phyloP scores from a whole-genome alignment of 129 eudicot species.

The Helichrysum umbraculigerum region DNA sequence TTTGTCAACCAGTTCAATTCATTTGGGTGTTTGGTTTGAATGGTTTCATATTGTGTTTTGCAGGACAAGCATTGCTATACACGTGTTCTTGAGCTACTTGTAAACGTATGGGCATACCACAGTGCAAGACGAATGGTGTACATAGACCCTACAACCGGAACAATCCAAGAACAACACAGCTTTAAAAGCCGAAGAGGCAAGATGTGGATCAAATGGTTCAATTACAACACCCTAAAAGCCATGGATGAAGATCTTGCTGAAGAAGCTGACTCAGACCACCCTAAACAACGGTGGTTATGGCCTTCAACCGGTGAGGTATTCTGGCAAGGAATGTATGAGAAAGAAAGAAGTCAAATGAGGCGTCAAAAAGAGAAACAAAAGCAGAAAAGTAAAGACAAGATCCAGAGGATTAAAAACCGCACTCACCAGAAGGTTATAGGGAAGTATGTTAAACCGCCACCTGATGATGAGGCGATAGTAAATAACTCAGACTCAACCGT shows the following conservation, averaged over 20 bases:
- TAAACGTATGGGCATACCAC: slow-evolving; percentile 97
- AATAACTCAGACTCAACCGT: slow-evolving; percentile 32
- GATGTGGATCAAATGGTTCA: slow-evolving; percentile 96
- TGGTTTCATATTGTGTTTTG: not conserved
- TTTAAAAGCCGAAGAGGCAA: slow-evolving; percentile 75
- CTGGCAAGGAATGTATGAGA: slow-evolving; percentile 88
- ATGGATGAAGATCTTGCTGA: slow-evolving; percentile 98
- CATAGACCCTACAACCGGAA: slow-evolving; percentile 65
- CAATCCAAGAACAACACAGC: slow-evolving; percentile 75
- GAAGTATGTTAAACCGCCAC: slow-evolving; percentile 78
- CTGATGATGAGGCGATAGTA: slow-evolving; percentile 31
- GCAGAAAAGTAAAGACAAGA: slow-evolving; percentile 74
- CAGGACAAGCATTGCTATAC: slow-evolving; percentile 98
- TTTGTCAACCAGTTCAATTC: not conserved
- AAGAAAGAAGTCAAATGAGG: slow-evolving; percentile 61
- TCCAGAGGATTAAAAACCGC: slow-evolving; percentile 57
- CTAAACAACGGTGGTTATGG: slow-evolving; percentile 72
- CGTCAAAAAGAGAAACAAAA: slow-evolving; percentile 60
- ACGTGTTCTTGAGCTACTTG: slow-evolving; percentile 83
- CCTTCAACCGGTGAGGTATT: slow-evolving; percentile 89
- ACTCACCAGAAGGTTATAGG: slow-evolving; percentile 68
- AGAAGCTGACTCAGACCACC: slow-evolving; percentile 70
- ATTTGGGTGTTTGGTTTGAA: not conserved
- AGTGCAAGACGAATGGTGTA: slow-evolving; percentile 81
- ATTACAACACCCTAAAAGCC: slow-evolving; percentile 64